These are phyloP conservation scores for Nemania serpens DNA, from an alignment of 2,329 filamentous ascomycete species.

Conservation along the genomic window DNA sequence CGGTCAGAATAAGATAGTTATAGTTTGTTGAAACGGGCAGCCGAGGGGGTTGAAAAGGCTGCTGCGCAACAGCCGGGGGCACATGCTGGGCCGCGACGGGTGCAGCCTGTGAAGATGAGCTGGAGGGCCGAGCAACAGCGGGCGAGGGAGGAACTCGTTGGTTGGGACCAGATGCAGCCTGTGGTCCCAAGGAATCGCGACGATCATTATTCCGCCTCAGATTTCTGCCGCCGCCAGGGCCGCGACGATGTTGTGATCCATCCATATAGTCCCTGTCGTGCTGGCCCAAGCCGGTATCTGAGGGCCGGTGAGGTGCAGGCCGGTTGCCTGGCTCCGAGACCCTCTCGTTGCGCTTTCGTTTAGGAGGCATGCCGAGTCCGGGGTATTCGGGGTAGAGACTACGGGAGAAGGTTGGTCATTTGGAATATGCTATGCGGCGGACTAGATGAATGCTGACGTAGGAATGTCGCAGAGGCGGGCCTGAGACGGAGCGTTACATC, in stretches of 20 bases:
- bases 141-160: conserved; percentile 41
- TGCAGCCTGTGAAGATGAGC: conserved; percentile 45
- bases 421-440: conserved; percentile 20
- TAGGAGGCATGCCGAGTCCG: conserved; percentile 56
- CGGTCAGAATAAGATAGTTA: conserved; percentile 76
- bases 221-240: conserved; percentile 51
- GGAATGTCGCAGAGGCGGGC: conserved; percentile 21
- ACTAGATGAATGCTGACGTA: conserved; percentile 28
- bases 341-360: conserved; percentile 63
- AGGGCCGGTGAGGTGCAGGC: conserved; percentile 66
- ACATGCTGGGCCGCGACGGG: conserved; percentile 34
- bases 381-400: conserved; percentile 25
- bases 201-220: conserved; percentile 54
- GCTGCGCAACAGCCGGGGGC: conserved; percentile 33
- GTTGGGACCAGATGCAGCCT: conserved; percentile 35
- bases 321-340: conserved; percentile 54
- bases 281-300: conserved; percentile 59
- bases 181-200: conserved; percentile 55
- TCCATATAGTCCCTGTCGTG: conserved; percentile 59
- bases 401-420: conserved; percentile 34
- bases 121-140: conserved; percentile 43
- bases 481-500: conserved; percentile 26
- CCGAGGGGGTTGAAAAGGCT: conserved; percentile 30
- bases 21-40: conserved; percentile 55
- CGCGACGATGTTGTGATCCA: conserved; percentile 44